phyloP scores from a whole-genome alignment of 2,329 filamentous ascomycete species.

The Ambrosiella beaveri region DNA sequence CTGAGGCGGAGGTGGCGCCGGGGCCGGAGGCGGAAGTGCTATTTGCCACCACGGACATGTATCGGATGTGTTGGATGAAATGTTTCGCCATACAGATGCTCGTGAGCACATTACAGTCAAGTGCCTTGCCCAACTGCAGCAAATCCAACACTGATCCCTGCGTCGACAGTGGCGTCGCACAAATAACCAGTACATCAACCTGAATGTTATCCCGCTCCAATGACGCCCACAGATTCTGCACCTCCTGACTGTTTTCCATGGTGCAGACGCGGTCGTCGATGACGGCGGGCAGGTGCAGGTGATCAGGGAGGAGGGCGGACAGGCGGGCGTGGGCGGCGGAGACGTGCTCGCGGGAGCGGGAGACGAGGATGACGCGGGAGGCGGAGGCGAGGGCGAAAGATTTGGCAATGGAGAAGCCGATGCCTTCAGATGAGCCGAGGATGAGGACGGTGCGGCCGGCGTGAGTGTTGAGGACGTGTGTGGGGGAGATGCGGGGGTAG shows the following conservation, averaged over 20 bases:
- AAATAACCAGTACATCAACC: constrained; percentile 19
- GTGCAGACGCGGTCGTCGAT: constrained; percentile 16
- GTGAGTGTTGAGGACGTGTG: constrained; percentile 23
- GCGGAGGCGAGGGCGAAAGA: constrained; percentile 31
- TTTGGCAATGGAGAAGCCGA: constrained; percentile 46
- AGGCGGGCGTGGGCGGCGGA: constrained; percentile 16
- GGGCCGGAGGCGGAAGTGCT: neutral
- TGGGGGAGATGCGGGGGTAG: constrained; percentile 23
- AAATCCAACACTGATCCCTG: constrained; percentile 10
- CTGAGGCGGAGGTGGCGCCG: neutral
- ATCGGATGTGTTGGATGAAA: neutral
- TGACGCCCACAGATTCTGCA: constrained; percentile 20
- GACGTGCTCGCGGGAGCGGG: constrained; percentile 20
- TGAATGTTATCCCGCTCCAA: constrained; percentile 10
- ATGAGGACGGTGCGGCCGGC: constrained; percentile 40
- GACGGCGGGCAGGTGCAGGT: constrained; percentile 10
- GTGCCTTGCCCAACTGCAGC: constrained; percentile 4
- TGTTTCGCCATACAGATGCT: constrained; percentile 9
- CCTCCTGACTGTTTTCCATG: constrained; percentile 14
- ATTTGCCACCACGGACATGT: neutral
- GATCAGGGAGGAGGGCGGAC: neutral
- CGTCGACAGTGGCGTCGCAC: constrained; percentile 14
- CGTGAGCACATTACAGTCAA: constrained; percentile 11
- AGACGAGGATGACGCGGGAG: constrained; percentile 22
- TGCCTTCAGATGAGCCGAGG: constrained; percentile 47